Percentiles rank a stretch among this genome's conserved stretches.
Conservation (phyloP, 306 rosid species). For the Glycine soja region DNA sequence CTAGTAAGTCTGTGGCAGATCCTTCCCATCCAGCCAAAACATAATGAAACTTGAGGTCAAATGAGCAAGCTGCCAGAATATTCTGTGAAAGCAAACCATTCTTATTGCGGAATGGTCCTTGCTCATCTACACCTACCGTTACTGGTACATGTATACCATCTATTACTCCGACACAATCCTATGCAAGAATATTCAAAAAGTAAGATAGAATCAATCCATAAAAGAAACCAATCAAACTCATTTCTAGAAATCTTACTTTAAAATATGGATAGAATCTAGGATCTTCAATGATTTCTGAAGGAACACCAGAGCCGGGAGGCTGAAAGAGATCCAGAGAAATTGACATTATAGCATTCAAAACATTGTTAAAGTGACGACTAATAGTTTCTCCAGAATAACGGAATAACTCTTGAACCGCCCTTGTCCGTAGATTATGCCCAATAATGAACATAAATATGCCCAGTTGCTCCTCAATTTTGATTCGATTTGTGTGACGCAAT, state of each 20-base stretch:
- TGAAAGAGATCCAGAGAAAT: constrained; percentile 77
- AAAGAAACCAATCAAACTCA: constrained; percentile 36
- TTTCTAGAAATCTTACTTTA: constrained; percentile 59
- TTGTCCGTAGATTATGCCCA: constrained; percentile 85
- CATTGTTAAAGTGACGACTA: constrained; percentile 92
- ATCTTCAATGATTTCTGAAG: constrained; percentile 64
- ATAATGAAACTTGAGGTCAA: constrained; percentile 87
- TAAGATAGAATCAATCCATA: constrained; percentile 39
- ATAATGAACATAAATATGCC: constrained; percentile 90
- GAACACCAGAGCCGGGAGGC: constrained; percentile 68
- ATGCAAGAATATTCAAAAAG: constrained; percentile 35
- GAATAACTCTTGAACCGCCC: constrained; percentile 90
- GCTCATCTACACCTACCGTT: constrained; percentile 91
- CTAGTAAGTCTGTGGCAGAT: constrained; percentile 85
- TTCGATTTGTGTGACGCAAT: constrained; percentile 82
- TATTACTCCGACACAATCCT: constrained; percentile 91
- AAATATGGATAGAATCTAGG: constrained; percentile 88
- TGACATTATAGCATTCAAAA: constrained; percentile 80
- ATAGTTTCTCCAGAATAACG: constrained; percentile 93
- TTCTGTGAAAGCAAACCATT: constrained; percentile 84
- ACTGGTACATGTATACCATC: constrained; percentile 86
- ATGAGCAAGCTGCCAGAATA: constrained; percentile 87
- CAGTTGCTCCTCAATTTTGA: constrained; percentile 93
- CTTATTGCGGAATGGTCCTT: constrained; percentile 95
- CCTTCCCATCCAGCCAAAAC: constrained; percentile 99